phyloP scores from a whole-genome alignment of 202 grass and related monocot species.

The Eragrostis tef region DNA sequence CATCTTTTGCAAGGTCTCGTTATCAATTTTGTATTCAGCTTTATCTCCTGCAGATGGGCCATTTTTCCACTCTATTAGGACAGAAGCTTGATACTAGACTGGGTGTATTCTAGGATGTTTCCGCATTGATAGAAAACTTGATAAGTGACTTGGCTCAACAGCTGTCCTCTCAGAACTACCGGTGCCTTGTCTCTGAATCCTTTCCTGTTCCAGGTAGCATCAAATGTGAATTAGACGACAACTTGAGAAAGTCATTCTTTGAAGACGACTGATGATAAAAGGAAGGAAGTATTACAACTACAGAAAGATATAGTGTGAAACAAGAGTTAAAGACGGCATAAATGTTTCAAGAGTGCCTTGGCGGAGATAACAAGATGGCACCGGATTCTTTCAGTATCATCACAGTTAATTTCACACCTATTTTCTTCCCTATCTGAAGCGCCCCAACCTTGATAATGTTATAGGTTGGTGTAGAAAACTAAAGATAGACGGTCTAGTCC shows the following conservation, averaged over 20 bases:
- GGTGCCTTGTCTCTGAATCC: slow-evolving; percentile 6
- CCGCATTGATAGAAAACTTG: not conserved
- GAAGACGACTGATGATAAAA: slow-evolving; percentile 17
- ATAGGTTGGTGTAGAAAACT: not conserved
- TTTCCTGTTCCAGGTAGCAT: slow-evolving; percentile 47
- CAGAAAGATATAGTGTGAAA: not conserved
- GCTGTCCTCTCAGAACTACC: slow-evolving; percentile 46
- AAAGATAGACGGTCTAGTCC: slow-evolving; percentile 17
- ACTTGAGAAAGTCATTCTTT: slow-evolving; percentile 26
- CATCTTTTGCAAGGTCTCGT: slow-evolving; percentile 17
- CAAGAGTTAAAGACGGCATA: slow-evolving; percentile 24
- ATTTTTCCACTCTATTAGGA: slow-evolving; percentile 47
- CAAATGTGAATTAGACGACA: slow-evolving; percentile 39
- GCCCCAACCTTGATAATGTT: not conserved
- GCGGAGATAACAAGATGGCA: not conserved
- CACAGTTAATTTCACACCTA: slow-evolving; percentile 7
- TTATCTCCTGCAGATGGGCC: slow-evolving; percentile 27
- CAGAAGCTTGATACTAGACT: slow-evolving; percentile 28
- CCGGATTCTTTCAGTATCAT: not conserved
- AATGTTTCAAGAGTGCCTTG: slow-evolving; percentile 2
- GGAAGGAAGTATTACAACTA: not conserved
- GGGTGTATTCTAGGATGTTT: not conserved
- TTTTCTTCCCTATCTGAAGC: not conserved
- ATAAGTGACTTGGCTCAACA: not conserved
- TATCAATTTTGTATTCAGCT: slow-evolving; percentile 46